Base-by-base conservation (phyloP, 352 stramenopile genomes). In the Halophytophthora batemanensis region DNA sequence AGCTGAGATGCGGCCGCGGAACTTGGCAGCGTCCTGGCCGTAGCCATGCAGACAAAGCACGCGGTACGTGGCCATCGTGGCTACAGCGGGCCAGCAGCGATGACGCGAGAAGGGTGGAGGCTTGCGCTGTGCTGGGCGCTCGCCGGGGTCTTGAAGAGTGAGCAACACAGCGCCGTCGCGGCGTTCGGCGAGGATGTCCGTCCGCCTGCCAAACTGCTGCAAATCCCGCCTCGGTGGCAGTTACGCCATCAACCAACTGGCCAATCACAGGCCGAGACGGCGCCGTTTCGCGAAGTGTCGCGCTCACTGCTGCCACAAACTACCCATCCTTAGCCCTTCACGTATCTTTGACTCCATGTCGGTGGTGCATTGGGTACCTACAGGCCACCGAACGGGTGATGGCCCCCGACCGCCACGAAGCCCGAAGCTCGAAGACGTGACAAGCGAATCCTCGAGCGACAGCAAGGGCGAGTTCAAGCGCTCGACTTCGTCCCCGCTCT, bases 1-100 rank as follows among this genome's bases (percentile, higher is more conserved):
- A 1, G 77, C 77, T 7, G 80, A 77, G 34, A 94, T 91, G 50
- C 82, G 74, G 15, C 68, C 74, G 33, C 79, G 77, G 41, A 94
- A 66, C 44, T 80, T 88, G 28, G 72, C 61, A 18, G 71, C 76
- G 48, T 85, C 87, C 58, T 94, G 84, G 45, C 77, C 76, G 45
- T 90, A 89, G 40, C 84, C 84, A 50, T 94, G 84, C 13, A 94
- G 66, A 62, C 84, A 94, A 19, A 94, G 61, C 19, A 94, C 69
- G 36, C 79, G 82, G 33, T 82, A 71, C 49, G 81, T 90, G 50
- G 35, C 50, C 43, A 70, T 71, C 17, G 45, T 45, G 42, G 2
- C n/a, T 38, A 3, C 7, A 10, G 17, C 21, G 17, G 14, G 23
- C 12, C 34, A 39, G 29, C 13, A 2, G n/a, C 18, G 17, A 31